Percentiles rank a stretch among this genome's conserved stretches.
These are phyloP conservation scores for Flaveria sonorensis DNA, from an alignment of 129 eudicot genomes.

Conservation along the genomic window DNA sequence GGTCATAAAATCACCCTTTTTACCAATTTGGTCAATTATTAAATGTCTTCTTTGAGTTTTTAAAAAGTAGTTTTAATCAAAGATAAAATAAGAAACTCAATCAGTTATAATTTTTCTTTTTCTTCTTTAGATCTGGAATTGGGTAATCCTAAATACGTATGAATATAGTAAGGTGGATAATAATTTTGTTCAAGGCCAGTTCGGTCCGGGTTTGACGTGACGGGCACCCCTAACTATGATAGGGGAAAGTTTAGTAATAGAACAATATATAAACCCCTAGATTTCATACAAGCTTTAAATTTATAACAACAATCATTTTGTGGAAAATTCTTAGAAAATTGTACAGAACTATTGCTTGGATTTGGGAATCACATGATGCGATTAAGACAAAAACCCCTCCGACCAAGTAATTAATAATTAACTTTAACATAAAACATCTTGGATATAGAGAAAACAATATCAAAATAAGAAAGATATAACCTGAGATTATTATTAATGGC, in stretches of 20 bases:
- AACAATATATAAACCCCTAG: constrained; percentile 46
- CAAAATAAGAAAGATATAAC: not conserved
- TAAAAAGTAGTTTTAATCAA: no score
- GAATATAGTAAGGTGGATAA: no score
- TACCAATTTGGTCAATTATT: no score
- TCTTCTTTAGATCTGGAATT: no score
- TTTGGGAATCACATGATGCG: constrained; percentile 94
- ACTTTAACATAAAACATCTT: constrained; percentile 35
- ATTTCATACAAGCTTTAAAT: constrained; percentile 8
- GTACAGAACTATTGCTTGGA: constrained; percentile 73
- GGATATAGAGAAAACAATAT: constrained; percentile 2
- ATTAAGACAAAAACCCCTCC: constrained; percentile 84
- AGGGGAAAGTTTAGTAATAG: not conserved
- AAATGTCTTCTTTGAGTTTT: no score
- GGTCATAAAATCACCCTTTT: no score
- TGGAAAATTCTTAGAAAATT: constrained; percentile 32
- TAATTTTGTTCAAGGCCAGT: no score
- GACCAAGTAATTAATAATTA: constrained; percentile 66
- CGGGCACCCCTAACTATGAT: no score
- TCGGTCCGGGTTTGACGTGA: no score
- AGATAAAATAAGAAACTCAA: no score
- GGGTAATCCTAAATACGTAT: no score
- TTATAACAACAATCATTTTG: not conserved
- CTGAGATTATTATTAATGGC: constrained; percentile 21
- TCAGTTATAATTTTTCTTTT: no score